Conservation (phyloP, 441 rosid genomes). For the Gossypium schwendimanii region DNA sequence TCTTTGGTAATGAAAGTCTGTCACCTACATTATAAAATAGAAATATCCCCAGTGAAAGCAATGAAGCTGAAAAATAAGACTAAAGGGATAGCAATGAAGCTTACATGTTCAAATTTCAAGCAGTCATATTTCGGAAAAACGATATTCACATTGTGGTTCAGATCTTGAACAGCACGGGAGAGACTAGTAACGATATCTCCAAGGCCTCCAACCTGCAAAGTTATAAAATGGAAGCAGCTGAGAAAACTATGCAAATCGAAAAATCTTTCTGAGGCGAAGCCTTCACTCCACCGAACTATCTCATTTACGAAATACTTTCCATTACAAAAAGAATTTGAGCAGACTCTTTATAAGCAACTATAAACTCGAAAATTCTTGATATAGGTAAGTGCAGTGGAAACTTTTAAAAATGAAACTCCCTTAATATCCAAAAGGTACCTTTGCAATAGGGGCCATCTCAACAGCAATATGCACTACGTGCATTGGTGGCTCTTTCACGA, state of each 20-base stretch:
- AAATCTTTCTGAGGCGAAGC: not conserved
- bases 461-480: slow-evolving; percentile 88
- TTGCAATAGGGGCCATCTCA: slow-evolving; percentile 98
- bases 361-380: not conserved
- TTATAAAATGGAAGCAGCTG: slow-evolving; percentile 5
- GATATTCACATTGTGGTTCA: slow-evolving; percentile 78
- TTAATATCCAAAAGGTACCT: slow-evolving; percentile 38
- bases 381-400: not conserved
- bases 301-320: not conserved
- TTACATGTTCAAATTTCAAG: slow-evolving; percentile 68
- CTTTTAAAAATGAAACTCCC: not conserved
- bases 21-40: slow-evolving; percentile 47
- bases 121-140: slow-evolving; percentile 93
- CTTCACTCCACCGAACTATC: not conserved
- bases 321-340: not conserved
- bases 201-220: slow-evolving; percentile 88
- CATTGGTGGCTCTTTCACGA: slow-evolving; percentile 79
- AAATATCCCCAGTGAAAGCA: not conserved
- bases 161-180: slow-evolving; percentile 93
- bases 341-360: not conserved
- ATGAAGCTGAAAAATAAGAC: not conserved
- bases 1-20: slow-evolving; percentile 58
- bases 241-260: not conserved
- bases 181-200: slow-evolving; percentile 97
- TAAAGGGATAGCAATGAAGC: slow-evolving; percentile 29